Evolutionary conservation across 352 stramenopile species (phyloP).

Genomic region (Globisporangium abappressorium): DNA sequence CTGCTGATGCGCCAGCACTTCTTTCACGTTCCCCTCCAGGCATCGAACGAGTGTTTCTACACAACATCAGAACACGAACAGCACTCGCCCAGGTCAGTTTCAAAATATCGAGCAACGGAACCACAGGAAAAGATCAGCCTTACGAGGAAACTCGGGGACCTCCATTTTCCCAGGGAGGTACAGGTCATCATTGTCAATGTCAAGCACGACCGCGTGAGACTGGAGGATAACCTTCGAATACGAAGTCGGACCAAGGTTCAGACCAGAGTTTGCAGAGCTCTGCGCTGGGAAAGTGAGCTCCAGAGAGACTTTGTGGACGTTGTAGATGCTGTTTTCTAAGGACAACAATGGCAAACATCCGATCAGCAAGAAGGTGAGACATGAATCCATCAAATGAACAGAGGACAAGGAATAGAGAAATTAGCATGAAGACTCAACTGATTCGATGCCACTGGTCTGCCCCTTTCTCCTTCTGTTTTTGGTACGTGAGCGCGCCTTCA

Average conservation of each 20-base stretch:
- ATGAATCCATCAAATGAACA: neutral
- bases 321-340: conserved; percentile 69
- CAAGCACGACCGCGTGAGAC: conserved; percentile 46
- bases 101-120: neutral
- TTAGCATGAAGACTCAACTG: conserved; percentile 23
- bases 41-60: conserved; percentile 54
- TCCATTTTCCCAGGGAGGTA: conserved; percentile 65
- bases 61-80: neutral
- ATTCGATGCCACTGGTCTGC: conserved; percentile 61
- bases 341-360: neutral
- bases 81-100: neutral
- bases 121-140: conserved; percentile 10
- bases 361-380: neutral
- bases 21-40: conserved; percentile 42
- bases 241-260: conserved; percentile 5
- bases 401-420: neutral
- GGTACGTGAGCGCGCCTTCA: conserved; percentile 42
- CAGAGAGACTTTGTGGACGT: conserved; percentile 49
- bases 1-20: conserved; percentile 33
- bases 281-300: conserved; percentile 26
- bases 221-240: conserved; percentile 52
- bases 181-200: conserved; percentile 69
- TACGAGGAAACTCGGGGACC: conserved; percentile 65
- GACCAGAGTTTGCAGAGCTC: conserved; percentile 1
- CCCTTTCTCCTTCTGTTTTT: conserved; percentile 42